Conservation (phyloP, 345 rosid species). For the Acer campestre region DNA sequence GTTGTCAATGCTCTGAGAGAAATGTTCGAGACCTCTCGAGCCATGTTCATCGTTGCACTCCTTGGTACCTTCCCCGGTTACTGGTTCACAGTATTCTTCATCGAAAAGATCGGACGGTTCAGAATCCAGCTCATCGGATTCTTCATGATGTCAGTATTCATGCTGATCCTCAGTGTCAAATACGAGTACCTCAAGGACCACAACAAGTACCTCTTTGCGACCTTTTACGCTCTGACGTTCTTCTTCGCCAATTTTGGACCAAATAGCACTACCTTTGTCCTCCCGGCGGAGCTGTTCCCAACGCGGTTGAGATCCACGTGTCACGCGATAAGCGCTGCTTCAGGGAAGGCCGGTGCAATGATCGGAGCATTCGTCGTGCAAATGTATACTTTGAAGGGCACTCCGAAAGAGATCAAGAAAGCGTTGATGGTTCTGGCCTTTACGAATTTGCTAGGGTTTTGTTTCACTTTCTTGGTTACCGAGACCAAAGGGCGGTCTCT, state of each 20-base stretch:
- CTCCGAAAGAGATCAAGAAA: conserved; percentile 8
- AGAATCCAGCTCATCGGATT: conserved; percentile 52
- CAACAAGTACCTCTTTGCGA: conserved; percentile 33
- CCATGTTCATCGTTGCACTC: conserved; percentile 52
- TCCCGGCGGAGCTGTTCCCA: conserved; percentile 63
- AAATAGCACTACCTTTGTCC: conserved; percentile 59
- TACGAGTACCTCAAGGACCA: conserved; percentile 37
- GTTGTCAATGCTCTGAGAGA: conserved; percentile 41
- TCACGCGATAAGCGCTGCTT: conserved; percentile 58
- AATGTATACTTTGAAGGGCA: conserved; percentile 27
- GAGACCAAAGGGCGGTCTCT: conserved; percentile 59
- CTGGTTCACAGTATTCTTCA: conserved; percentile 55
- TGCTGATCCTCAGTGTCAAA: conserved; percentile 42
- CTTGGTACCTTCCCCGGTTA: conserved; percentile 62
- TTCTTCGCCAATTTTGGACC: conserved; percentile 72
- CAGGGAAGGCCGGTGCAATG: conserved; percentile 63
- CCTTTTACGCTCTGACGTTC: conserved; percentile 45
- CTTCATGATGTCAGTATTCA: conserved; percentile 60
- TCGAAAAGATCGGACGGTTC: conserved; percentile 54
- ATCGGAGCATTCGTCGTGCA: conserved; percentile 56
- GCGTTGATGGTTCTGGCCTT: conserved; percentile 49
- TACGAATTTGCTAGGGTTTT: conserved; percentile 49
- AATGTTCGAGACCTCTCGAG: conserved; percentile 47
- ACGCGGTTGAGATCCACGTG: conserved; percentile 58
- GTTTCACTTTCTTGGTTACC: conserved; percentile 49